These are phyloP conservation scores for Picea sitchensis DNA, from an alignment of 75 land plant species.

Conservation along the genomic window DNA sequence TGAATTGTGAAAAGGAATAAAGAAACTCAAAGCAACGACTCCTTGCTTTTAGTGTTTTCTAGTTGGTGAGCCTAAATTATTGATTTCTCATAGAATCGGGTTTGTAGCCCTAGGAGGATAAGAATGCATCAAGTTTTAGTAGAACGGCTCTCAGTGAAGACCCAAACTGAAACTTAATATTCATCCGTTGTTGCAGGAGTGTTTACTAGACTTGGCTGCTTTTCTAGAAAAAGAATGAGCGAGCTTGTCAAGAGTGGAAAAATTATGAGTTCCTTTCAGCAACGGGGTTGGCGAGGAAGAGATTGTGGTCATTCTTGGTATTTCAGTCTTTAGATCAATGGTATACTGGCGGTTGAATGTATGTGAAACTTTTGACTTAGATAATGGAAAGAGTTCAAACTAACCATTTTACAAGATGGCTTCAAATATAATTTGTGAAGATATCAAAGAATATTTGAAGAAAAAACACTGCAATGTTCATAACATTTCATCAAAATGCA, in stretches of 20 bases:
- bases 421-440: background rate
- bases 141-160: no score
- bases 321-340: slow-evolving; percentile 12
- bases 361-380: background rate
- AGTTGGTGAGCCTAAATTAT: no score
- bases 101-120: no score
- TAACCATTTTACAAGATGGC: slow-evolving; percentile 4
- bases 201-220: slow-evolving; percentile 15
- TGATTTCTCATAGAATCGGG: no score
- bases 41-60: no score
- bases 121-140: no score
- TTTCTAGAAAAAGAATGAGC: slow-evolving; percentile 16
- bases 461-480: no score
- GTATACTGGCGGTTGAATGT: slow-evolving; percentile 14
- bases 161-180: background rate
- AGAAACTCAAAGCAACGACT: no score
- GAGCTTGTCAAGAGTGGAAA: slow-evolving; percentile 10
- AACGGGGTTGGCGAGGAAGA: slow-evolving; percentile 8
- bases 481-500: no score
- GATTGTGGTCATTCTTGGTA: slow-evolving; percentile 9
- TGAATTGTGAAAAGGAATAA: no score
- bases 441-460: background rate
- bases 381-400: slow-evolving; percentile 10
- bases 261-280: slow-evolving; percentile 1
- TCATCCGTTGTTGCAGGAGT: slow-evolving; percentile 19